A percentile compares a stretch with the other conserved stretches of the same genome.
Conservation (phyloP, 2,329 filamentous ascomycete species). For the Rasamsonia emersonii region DNA sequence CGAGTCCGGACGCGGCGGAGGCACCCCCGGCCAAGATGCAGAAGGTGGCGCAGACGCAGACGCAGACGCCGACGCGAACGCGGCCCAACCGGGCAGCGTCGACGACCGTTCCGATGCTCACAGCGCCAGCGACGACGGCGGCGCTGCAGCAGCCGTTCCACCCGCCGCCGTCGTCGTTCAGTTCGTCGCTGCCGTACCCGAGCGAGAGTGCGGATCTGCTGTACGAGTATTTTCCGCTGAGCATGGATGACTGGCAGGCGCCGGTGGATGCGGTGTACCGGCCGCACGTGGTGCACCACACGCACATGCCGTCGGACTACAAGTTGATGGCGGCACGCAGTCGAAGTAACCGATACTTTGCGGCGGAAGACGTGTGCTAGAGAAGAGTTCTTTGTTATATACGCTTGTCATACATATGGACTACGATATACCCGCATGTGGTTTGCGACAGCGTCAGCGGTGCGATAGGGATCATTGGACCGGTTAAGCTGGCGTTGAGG, state of each 20-base stretch:
- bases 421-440: no score
- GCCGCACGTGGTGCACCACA: slow-evolving; percentile 90
- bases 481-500: no score
- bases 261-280: slow-evolving; percentile 84
- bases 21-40: slow-evolving; percentile 30
- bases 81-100: slow-evolving; percentile 20
- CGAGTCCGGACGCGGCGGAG: slow-evolving; percentile 18
- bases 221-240: slow-evolving; percentile 92
- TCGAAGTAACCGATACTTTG: slow-evolving; percentile 65
- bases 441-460: no score
- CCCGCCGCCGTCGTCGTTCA: slow-evolving; percentile 39
- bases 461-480: no score
- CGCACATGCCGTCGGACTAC: slow-evolving; percentile 57
- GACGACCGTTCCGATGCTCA: slow-evolving; percentile 22
- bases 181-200: slow-evolving; percentile 41
- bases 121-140: slow-evolving; percentile 15
- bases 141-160: slow-evolving; percentile 20
- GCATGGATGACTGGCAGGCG: slow-evolving; percentile 83
- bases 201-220: slow-evolving; percentile 70
- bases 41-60: slow-evolving; percentile 25
- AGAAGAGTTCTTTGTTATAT: slow-evolving; percentile 3
- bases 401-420: no score
- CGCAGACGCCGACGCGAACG: slow-evolving; percentile 21
- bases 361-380: slow-evolving; percentile 46
- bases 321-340: slow-evolving; percentile 59